phyloP scores from a whole-genome alignment of 169 alveolate species.

The Plasmodium vinckei region DNA sequence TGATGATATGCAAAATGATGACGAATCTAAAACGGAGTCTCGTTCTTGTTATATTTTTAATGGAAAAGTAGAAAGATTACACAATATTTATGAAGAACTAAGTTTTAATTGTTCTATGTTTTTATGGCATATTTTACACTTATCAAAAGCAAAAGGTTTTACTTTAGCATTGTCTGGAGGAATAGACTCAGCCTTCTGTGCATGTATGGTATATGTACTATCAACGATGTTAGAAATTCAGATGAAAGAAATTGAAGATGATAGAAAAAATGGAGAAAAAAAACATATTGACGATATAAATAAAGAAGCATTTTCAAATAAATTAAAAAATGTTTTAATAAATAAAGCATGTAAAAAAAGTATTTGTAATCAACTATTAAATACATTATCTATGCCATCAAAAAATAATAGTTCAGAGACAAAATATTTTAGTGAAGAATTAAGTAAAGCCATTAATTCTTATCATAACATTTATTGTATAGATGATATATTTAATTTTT shows the following conservation, averaged over 20 bases:
- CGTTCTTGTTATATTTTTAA: constrained; percentile 17
- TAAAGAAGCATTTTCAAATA: constrained; percentile 8
- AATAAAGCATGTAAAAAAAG: constrained; percentile 35
- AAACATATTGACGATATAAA: neutral
- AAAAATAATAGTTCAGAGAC: constrained; percentile 65
- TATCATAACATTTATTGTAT: constrained; percentile 40
- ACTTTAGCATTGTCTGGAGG: constrained; percentile 74
- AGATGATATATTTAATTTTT: constrained; percentile 37
- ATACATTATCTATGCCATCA: constrained; percentile 65
- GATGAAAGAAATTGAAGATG: constrained; percentile 2
- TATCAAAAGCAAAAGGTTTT: constrained; percentile 72
- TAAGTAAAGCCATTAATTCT: constrained; percentile 50
- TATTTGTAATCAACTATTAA: constrained; percentile 52
- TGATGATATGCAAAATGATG: too few species aligned
- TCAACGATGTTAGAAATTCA: constrained; percentile 52
- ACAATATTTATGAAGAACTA: constrained; percentile 68
- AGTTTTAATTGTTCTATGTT: constrained; percentile 60
- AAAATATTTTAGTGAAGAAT: constrained; percentile 18
- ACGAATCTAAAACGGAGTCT: neutral
- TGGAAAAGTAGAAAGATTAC: constrained; percentile 3
- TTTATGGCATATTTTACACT: constrained; percentile 65
- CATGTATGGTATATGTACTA: constrained; percentile 64
- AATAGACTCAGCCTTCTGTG: constrained; percentile 59
- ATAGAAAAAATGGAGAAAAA: neutral
- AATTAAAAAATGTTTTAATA: constrained; percentile 19